A percentile compares a stretch with the other conserved stretches of the same genome.
These are phyloP conservation scores for Bothia castanella DNA, from an alignment of 1,284 basidiomycete species.

Conservation along the genomic window DNA sequence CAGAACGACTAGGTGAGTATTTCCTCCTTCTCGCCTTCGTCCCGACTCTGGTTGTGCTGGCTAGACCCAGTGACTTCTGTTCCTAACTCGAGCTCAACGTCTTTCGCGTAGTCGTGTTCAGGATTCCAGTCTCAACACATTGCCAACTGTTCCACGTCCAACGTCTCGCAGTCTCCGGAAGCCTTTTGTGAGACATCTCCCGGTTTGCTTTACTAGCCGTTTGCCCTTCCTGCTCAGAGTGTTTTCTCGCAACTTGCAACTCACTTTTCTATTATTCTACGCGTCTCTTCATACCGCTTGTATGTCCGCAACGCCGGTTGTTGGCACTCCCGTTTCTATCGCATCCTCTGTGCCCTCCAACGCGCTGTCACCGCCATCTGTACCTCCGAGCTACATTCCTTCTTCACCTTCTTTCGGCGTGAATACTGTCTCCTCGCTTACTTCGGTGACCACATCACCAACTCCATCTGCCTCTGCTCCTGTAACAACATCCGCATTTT, in stretches of 20 bases:
- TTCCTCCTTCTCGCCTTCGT: slow-evolving; percentile 1
- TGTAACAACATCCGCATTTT: slow-evolving; percentile 11
- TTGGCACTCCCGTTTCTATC: slow-evolving; percentile 7
- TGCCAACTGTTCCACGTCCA: slow-evolving; percentile 4
- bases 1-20: slow-evolving; percentile 21
- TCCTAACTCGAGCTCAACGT: not conserved
- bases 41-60: not conserved
- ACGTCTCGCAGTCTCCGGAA: too few relatives aligned
- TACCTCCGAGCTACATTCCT: not conserved
- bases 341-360: slow-evolving; percentile 5
- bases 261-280: slow-evolving; percentile 8
- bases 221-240: slow-evolving; percentile 1
- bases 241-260: slow-evolving; percentile 13
- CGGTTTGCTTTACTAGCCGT: too few relatives aligned
- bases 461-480: slow-evolving; percentile 4
- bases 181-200: too few relatives aligned
- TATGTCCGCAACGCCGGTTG: slow-evolving; percentile 21
- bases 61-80: too few relatives aligned
- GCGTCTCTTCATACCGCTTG: slow-evolving; percentile 5
- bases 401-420: slow-evolving; percentile 1
- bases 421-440: slow-evolving; percentile 7
- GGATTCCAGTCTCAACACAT: not conserved
- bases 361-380: slow-evolving; percentile 2
- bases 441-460: slow-evolving; percentile 9
- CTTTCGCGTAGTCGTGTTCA: not conserved